phyloP scores from a whole-genome alignment of 768 basidiomycete genomes.

The Lentinula guzmanii region DNA sequence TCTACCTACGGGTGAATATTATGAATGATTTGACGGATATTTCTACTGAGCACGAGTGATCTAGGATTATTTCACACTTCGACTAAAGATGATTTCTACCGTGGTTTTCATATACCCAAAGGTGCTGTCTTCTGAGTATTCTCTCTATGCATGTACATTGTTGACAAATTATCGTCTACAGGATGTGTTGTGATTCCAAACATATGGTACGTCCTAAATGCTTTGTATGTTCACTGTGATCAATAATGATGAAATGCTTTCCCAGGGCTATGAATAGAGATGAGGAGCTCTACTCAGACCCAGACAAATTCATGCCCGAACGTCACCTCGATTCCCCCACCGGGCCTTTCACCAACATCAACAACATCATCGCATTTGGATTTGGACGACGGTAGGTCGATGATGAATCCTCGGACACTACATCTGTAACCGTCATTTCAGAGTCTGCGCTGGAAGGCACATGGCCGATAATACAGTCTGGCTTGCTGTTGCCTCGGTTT shows the following conservation, averaged over 20 bases:
- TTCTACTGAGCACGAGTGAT: too few relatives aligned
- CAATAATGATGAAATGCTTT: not conserved
- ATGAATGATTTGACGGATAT: not conserved
- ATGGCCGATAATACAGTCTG: conserved; percentile 26
- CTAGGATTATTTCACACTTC: conserved; percentile 10
- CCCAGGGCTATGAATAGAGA: conserved; percentile 5
- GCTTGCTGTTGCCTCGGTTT: conserved; percentile 23
- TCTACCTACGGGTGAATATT: not conserved
- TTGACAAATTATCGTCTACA: not conserved
- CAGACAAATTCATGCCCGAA: conserved; percentile 15
- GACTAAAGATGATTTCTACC: conserved; percentile 13
- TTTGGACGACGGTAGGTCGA: not conserved
- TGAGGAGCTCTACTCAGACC: conserved; percentile 2
- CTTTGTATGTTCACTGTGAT: not conserved
- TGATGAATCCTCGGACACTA: too few relatives aligned
- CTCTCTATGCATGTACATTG: conserved; percentile 5
- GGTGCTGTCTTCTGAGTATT: not conserved
- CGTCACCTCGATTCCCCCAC: not conserved
- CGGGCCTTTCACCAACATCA: not conserved
- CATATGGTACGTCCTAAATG: not conserved
- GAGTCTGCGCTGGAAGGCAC: conserved; percentile 29
- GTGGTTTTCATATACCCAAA: conserved; percentile 16
- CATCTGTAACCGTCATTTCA: not conserved
- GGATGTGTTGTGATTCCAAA: not conserved
- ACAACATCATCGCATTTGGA: not conserved